Conservation (phyloP, 805 yeast species). For the Saccharomycopsis schoenii region DNA sequence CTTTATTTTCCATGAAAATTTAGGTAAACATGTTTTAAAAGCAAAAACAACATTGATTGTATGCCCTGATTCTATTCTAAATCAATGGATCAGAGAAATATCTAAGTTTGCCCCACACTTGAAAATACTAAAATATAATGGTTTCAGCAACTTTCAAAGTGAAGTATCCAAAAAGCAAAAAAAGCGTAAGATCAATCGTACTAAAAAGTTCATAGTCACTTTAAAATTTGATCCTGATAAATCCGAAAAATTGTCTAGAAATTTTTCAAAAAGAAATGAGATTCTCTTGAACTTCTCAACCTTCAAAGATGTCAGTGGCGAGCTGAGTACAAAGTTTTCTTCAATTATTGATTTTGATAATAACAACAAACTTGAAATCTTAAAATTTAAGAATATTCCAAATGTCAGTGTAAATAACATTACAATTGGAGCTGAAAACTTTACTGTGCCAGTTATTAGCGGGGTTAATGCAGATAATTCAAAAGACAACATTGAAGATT, state of each 20-base stretch:
- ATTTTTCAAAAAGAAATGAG: neutral
- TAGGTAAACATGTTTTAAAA: constrained; percentile 35
- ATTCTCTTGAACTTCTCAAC: constrained; percentile 7
- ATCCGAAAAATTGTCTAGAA: neutral
- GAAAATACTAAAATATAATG: constrained; percentile 54
- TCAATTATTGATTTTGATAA: neutral
- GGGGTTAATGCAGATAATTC: constrained; percentile 5
- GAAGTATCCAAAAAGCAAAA: neutral
- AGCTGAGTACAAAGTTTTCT: neutral
- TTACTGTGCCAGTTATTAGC: constrained; percentile 6
- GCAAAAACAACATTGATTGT: constrained; percentile 71
- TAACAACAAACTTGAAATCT: neutral
- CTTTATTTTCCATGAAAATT: constrained; percentile 30
- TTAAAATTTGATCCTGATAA: constrained; percentile 8
- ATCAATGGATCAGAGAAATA: constrained; percentile 83
- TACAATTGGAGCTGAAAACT: constrained; percentile 1
- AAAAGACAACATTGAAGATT: neutral
- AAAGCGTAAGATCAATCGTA: neutral
- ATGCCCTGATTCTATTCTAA: constrained; percentile 73
- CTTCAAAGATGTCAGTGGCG: neutral
- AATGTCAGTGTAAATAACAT: constrained; percentile 6
- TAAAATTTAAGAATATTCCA: neutral
- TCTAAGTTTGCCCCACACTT: constrained; percentile 46
- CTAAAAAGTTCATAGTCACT: constrained; percentile 3
- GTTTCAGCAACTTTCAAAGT: constrained; percentile 30